Evolutionary conservation across 768 basidiomycete genomes (phyloP), one percentile per base, ranked within the genome.

Genomic region (Hypsizygus marmoreus): DNA sequence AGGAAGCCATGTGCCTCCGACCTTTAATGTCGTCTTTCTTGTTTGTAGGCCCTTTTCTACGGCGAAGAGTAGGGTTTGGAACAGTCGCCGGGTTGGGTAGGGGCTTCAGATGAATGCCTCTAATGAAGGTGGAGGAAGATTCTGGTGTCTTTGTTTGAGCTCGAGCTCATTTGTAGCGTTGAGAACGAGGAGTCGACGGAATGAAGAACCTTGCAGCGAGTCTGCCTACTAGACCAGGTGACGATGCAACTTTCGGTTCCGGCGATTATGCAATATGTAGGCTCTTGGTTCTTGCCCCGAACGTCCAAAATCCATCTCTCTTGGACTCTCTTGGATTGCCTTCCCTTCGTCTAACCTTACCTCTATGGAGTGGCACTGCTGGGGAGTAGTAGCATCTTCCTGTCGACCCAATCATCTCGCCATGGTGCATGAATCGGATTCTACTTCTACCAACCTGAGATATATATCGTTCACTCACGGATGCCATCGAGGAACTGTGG

Each of bases 1-100:
- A 92, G 69, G 26, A 89, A 80, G 12, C 89, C 90, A 45, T 84
- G 84, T 10, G 75, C 69, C 40, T 76, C 72, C 25, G 90, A 39
- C 84, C 76, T 17, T 72, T 69, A 22, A 87, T 74, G 58, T 89
- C 88, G 32, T n/a, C n/a, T n/a, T n/a, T n/a, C n/a, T n/a, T 78
- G 73, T 47, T 79, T 76, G 5, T 80, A 76, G 4, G 73, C 71
- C 41, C 84, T 75, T 19, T 81, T 73, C 45, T 56, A 11, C 46
- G 53, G 31, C 72, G 60, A 25, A 61, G 63, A 17, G 43, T 41
- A 8, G 54, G 43, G 12, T 59, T 43, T 13, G 37, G 43, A 20
- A 32, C 40, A 45, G 55, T 48, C 9, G 63, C 40, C n/a, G 61
- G 50, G 20, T 42, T 46, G 16, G 68, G 42, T 1, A 62, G 53